A percentile compares a stretch with the other conserved stretches of the same genome.
phyloP scores from a whole-genome alignment of 306 rosid species.

The Morella rubra region DNA sequence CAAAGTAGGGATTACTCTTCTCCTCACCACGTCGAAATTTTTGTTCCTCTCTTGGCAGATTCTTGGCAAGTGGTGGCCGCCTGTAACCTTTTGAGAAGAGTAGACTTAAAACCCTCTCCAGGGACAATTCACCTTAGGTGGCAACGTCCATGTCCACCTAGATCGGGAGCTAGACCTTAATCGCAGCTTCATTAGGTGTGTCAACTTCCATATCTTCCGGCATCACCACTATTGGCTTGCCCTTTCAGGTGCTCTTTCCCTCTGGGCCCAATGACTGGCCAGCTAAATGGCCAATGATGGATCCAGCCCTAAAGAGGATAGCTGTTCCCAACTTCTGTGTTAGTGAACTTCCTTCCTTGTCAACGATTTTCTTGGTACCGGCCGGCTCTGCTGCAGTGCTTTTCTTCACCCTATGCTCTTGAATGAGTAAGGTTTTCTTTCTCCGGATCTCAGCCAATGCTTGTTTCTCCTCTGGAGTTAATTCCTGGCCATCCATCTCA shows the following conservation, averaged over 20 bases:
- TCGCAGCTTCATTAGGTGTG: slow-evolving; percentile 59
- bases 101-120: slow-evolving; percentile 83
- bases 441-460: slow-evolving; percentile 63
- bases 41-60: slow-evolving; percentile 71
- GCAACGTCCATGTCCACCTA: slow-evolving; percentile 64
- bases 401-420: slow-evolving; percentile 76
- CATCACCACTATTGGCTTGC: slow-evolving; percentile 58
- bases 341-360: slow-evolving; percentile 61
- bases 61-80: slow-evolving; percentile 73
- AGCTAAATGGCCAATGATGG: slow-evolving; percentile 58
- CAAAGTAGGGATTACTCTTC: slow-evolving; percentile 79
- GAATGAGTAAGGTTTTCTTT: slow-evolving; percentile 64
- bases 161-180: slow-evolving; percentile 48
- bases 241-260: slow-evolving; percentile 66
- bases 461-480: slow-evolving; percentile 65
- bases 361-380: slow-evolving; percentile 81
- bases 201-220: slow-evolving; percentile 68
- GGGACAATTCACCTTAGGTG: slow-evolving; percentile 67
- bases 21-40: slow-evolving; percentile 78
- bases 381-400: slow-evolving; percentile 88
- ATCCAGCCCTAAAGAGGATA: slow-evolving; percentile 71
- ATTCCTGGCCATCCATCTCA: slow-evolving; percentile 64
- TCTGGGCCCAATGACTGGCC: slow-evolving; percentile 67
- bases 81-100: slow-evolving; percentile 66
- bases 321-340: slow-evolving; percentile 79